Evolutionary conservation across 1,284 basidiomycete species (phyloP).

Genomic region (Ceratobasidium sp.): DNA sequence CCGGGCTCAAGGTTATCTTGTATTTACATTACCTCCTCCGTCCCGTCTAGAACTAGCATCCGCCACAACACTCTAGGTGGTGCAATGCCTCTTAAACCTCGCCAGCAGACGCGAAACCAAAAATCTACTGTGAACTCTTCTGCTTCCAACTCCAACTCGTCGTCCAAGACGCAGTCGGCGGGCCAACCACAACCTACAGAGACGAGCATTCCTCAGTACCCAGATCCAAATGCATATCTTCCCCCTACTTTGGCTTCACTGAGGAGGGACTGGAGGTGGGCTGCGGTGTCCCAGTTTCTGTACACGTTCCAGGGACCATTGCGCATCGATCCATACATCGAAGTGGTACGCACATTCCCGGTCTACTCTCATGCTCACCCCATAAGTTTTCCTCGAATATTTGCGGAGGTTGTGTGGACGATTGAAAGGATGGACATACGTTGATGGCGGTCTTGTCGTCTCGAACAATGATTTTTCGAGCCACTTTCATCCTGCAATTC

Average conservation of each 20-base stretch:
- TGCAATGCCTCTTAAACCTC: conserved; percentile 34
- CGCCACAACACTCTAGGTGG: background rate
- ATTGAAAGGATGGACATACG: background rate
- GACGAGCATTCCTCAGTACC: conserved; percentile 6
- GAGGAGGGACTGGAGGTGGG: conserved; percentile 85
- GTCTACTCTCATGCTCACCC: conserved; percentile 50
- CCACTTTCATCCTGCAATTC: conserved; percentile 32
- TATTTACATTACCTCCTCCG: conserved; percentile 19
- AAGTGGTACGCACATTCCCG: conserved; percentile 64
- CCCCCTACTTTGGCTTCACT: conserved; percentile 51
- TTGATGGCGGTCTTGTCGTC: conserved; percentile 41
- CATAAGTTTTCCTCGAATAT: conserved; percentile 14
- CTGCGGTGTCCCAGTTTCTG: conserved; percentile 84
- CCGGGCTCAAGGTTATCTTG: conserved; percentile 11
- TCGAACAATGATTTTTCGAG: conserved; percentile 25
- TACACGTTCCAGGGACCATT: conserved; percentile 78
- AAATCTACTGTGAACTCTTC: conserved; percentile 9
- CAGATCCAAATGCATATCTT: conserved; percentile 38
- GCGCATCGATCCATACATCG: conserved; percentile 71
- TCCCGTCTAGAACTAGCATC: background rate
- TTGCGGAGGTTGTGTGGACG: background rate
- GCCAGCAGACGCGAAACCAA: conserved; percentile 23
- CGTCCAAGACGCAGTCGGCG: conserved; percentile 16
- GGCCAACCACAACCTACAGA: conserved; percentile 2
- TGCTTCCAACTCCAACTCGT: conserved; percentile 15